Evolutionary conservation across 805 yeast genomes (phyloP).

Genomic region (Ogataea parapolymorpha): DNA sequence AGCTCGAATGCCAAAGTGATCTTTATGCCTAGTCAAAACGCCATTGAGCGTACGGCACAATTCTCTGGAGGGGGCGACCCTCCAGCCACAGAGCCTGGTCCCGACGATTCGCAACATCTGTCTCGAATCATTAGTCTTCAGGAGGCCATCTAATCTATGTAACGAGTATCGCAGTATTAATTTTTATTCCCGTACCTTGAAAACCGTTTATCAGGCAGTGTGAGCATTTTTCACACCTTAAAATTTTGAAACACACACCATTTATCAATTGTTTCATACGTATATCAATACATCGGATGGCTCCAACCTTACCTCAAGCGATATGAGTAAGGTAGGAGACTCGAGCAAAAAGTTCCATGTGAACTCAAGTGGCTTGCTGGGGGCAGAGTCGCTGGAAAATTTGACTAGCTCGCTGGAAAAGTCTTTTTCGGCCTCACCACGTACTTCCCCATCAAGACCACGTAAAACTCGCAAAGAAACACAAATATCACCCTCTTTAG

Average conservation of each 20-base stretch:
- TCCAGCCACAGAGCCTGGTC: slow-evolving; percentile 2
- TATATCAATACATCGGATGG: background rate
- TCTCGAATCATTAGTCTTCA: slow-evolving; percentile 11
- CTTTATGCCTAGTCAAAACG: slow-evolving; percentile 59
- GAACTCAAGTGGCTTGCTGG: slow-evolving; percentile 19
- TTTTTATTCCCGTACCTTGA: slow-evolving; percentile 1
- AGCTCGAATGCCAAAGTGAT: slow-evolving; percentile 63
- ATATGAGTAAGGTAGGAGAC: slow-evolving; percentile 15
- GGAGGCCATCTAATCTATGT: slow-evolving; percentile 5
- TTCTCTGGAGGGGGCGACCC: slow-evolving; percentile 14
- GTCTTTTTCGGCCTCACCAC: slow-evolving; percentile 15
- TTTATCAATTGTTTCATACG: slow-evolving; percentile 1
- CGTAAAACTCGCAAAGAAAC: slow-evolving; percentile 3
- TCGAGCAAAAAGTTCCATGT: slow-evolving; percentile 11
- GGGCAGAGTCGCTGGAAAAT: slow-evolving; percentile 15
- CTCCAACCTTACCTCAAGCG: slow-evolving; percentile 1
- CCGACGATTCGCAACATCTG: slow-evolving; percentile 6
- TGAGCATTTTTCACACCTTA: background rate
- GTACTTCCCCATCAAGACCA: slow-evolving; percentile 6
- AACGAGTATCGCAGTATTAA: background rate
- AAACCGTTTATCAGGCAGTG: slow-evolving; percentile 2
- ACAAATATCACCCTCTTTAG: background rate
- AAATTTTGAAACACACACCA: slow-evolving; percentile 4
- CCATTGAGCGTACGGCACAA: slow-evolving; percentile 31
- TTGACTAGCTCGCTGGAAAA: slow-evolving; percentile 20